phyloP scores from a whole-genome alignment of 192 early-diverging fungal genomes.

The Coemansia sp. region DNA sequence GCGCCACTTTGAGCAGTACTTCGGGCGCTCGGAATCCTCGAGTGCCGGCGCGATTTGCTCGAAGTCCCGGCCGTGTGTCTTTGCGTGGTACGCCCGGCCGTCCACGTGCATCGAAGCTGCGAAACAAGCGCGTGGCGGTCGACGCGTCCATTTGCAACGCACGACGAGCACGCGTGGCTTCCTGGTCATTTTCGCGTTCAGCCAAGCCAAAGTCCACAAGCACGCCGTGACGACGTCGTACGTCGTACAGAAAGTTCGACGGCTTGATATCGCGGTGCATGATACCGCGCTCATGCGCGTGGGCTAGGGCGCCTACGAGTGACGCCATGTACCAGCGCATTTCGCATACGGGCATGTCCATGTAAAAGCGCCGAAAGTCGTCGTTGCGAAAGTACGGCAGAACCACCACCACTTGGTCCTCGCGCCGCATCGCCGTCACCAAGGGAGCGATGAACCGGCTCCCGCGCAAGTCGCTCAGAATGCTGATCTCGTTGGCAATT shows the following conservation, averaged over 20 bases:
- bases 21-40: conserved; percentile 93
- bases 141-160: conserved; percentile 49
- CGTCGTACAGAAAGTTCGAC: conserved; percentile 89
- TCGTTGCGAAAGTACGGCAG: conserved; percentile 83
- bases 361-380: conserved; percentile 77
- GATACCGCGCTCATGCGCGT: conserved; percentile 68
- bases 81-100: conserved; percentile 48
- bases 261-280: conserved; percentile 96
- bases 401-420: conserved; percentile 80
- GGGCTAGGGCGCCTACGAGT: conserved; percentile 68
- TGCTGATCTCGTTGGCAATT: conserved; percentile 80
- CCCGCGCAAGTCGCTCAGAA: conserved; percentile 72
- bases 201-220: conserved; percentile 94
- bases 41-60: conserved; percentile 88
- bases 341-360: conserved; percentile 60
- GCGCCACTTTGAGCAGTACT: conserved; percentile 74
- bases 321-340: conserved; percentile 76
- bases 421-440: conserved; percentile 73
- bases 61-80: conserved; percentile 59
- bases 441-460: conserved; percentile 73
- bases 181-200: conserved; percentile 57
- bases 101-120: conserved; percentile 38
- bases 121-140: conserved; percentile 44
- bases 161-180: conserved; percentile 37
- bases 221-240: conserved; percentile 67